Base-by-base conservation (phyloP, 768 basidiomycete species). In the Pleurotus citrinopileatus region DNA sequence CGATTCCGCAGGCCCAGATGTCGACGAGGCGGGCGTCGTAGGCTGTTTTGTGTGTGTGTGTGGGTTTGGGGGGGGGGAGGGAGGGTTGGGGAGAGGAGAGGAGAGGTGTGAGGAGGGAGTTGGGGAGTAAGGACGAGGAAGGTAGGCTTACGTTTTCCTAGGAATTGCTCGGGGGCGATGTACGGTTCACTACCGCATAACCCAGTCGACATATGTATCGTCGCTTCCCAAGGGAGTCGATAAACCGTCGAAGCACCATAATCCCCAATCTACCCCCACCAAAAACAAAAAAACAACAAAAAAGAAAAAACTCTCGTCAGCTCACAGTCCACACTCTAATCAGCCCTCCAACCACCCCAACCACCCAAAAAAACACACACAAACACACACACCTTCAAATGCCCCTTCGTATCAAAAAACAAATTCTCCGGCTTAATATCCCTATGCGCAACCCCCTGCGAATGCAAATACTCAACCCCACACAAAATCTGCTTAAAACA, bases 181-280 rank as follows among this genome's bases (percentile, higher is more conserved):
- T 99, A 99, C 1, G 96, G 96, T 67, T 99, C 96, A 63, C 91
- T 94, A 22, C 96, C 96, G 63, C 96, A 99, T 26, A 99, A 80
- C 3, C 96, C 96, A 23, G 94, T 97, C 12, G 91, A 94, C 84
- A 98, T 87, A 68, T 99, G 96, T 45, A 98, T 87, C 37, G 94
- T 97, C 51, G 87, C 76, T 74, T 99, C 95, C 96, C 96, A 99
- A 37, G 97, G 97, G 53, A 99, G 84, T 56, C 96, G 83, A 70
- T 98, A 99, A 47, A 99, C 96, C n/a, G 97, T 98, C 40, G 94
- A 97, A 7, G 96, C 97, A 51, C 96, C 96, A 62, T 98, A 99
- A 67, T 99, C 96, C 53, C 96, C 95, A 61, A 98, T 96, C 94
- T 95, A 67, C 13, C 38, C n/a, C n/a, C n/a, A n/a, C n/a, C n/a